These are phyloP conservation scores for Coelastrella sp. DNA, from an alignment of 139 green algal genomes.

Conservation along the genomic window DNA sequence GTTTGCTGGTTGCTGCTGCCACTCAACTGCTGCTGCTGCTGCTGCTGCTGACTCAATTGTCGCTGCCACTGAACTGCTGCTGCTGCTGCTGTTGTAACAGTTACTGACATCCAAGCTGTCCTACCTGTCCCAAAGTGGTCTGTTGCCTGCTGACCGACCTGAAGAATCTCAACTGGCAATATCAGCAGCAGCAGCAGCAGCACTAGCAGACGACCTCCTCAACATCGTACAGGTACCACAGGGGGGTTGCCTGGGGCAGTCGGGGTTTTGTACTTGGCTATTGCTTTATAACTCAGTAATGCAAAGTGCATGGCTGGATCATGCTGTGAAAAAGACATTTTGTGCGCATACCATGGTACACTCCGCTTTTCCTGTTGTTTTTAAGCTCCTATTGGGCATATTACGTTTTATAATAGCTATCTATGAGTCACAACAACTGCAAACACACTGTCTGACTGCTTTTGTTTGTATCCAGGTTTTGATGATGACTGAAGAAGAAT, in stretches of 20 bases:
- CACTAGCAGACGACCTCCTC: conserved; percentile 61
- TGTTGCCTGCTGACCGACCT: conserved; percentile 45
- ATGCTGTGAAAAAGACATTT: no score
- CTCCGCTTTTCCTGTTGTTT: no score
- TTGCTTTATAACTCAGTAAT: no score
- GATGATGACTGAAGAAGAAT: conserved; percentile 57
- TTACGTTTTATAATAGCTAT: no score
- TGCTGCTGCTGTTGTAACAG: neutral
- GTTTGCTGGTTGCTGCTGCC: no score
- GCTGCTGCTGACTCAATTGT: neutral
- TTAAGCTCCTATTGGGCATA: no score
- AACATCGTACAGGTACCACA: conserved; percentile 56
- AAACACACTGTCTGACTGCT: neutral
- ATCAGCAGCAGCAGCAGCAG: conserved; percentile 39
- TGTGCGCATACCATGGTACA: no score
- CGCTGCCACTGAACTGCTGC: no score
- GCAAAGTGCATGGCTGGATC: no score
- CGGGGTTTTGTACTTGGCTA: no score
- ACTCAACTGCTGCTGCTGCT: neutral
- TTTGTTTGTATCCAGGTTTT: conserved; percentile 37
- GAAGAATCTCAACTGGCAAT: conserved; percentile 51
- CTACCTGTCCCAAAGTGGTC: conserved; percentile 40
- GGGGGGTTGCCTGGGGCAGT: no score
- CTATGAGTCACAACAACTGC: no score
- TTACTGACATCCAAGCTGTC: conserved; percentile 44